Base-by-base conservation (phyloP, 768 basidiomycete genomes). In the Trametes cubensis region DNA sequence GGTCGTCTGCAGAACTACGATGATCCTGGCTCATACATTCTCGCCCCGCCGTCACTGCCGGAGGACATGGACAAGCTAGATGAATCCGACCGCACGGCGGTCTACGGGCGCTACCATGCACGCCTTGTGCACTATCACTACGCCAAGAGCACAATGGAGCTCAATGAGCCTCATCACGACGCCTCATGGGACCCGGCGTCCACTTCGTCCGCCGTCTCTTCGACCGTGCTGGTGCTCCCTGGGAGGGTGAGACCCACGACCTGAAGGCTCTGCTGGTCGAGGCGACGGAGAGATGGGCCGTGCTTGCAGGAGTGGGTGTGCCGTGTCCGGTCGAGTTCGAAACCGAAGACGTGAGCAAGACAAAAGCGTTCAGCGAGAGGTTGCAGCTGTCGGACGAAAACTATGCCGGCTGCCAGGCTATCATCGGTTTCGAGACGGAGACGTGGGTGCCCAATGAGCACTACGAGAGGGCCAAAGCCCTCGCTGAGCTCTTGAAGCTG, bases 61-160 rank as follows among this genome's bases (percentile, higher is more conserved):
- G 75, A 74, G 60, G 77, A 79, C 39, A 58, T 78, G 4, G 69
- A 79, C 69, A 70, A 80, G n/a, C 53, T 84, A 68, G 69, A 74
- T 39, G 67, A 81, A 74, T 41, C 70, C 65, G 51, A 77, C 74
- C 74, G 66, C 70, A 70, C 28, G 57, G 0, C 48, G 46, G 78
- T 58, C 69, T 59, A 60, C 72, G 71, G 71, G 66, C 67, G 78
- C 74, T 76, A 81, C 75, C 78, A 67, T 73, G 58, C 73, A 67
- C 79, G 81, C 65, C 77, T 84, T 69, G 72, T 80, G 67, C 82
- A 84, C 57, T 81, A 73, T 70, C 77, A 83, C 74, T 83, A 83
- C 69, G 71, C 76, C 75, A 72, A 66, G 51, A 75, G 58, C 76
- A 83, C 79, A 68, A 65, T 68, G 74, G 65, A 75, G 76, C 75